Evolutionary conservation across 1,284 basidiomycete genomes (phyloP).

Genomic region (Phlebopus sp.): DNA sequence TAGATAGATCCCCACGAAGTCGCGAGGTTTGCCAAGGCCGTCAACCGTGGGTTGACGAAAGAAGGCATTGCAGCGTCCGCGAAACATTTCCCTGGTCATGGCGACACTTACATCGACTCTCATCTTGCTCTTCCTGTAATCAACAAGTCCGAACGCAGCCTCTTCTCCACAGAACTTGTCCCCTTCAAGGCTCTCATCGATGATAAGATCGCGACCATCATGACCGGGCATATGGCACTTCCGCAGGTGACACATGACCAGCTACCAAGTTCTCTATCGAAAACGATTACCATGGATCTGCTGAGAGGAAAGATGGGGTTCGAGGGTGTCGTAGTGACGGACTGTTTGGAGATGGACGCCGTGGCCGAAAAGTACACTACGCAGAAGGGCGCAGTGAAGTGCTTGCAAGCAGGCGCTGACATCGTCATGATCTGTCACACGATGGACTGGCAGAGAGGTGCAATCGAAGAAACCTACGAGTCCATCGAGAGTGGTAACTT

Average conservation of each 20-base stretch:
- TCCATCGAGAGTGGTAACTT: conserved; percentile 46
- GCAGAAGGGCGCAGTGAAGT: conserved; percentile 51
- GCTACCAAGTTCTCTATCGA: conserved; percentile 57
- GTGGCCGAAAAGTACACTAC: conserved; percentile 53
- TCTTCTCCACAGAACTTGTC: conserved; percentile 50
- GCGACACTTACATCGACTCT: conserved; percentile 68
- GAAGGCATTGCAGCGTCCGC: conserved; percentile 55
- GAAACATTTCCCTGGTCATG: conserved; percentile 74
- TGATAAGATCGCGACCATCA: conserved; percentile 49
- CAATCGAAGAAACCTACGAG: conserved; percentile 48
- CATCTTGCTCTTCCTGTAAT: conserved; percentile 66
- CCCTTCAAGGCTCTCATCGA: conserved; percentile 52
- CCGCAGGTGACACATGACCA: conserved; percentile 48
- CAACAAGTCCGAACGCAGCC: conserved; percentile 41
- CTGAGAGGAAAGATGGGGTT: conserved; percentile 49
- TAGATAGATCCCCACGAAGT: conserved; percentile 52
- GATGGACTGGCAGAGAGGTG: conserved; percentile 48
- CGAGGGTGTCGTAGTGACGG: conserved; percentile 58
- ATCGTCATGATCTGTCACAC: conserved; percentile 71
- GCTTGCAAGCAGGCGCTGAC: conserved; percentile 61
- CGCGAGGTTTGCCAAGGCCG: conserved; percentile 45
- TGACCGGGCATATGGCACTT: conserved; percentile 72
- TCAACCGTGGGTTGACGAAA: conserved; percentile 45
- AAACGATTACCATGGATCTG: conserved; percentile 49
- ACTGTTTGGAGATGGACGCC: conserved; percentile 72